Evolutionary conservation across 345 rosid species (phyloP).

Genomic region (Draba incana): DNA sequence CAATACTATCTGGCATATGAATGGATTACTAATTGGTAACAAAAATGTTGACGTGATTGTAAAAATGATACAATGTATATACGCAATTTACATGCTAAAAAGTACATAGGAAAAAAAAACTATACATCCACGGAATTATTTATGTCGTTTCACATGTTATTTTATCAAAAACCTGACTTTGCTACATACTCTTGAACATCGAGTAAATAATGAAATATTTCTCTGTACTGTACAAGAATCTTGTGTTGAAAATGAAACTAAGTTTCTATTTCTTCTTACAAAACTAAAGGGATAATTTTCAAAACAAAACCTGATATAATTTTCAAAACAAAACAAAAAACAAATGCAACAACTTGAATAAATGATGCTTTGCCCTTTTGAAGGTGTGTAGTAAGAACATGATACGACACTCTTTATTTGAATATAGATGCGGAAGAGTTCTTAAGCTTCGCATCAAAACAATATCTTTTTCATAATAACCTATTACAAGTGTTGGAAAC

Average conservation of each 20-base stretch:
- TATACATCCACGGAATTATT: background rate
- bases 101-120: background rate
- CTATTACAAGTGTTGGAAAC: no score
- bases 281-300: background rate
- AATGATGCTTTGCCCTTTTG: background rate
- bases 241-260: background rate
- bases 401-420: conserved; percentile 19
- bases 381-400: background rate
- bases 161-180: background rate
- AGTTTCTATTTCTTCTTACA: background rate
- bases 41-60: no score
- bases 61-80: no score
- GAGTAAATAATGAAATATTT: conserved; percentile 5
- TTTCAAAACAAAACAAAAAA: background rate
- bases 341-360: no score
- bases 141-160: conserved; percentile 6
- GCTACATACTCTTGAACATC: background rate
- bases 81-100: background rate
- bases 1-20: no score
- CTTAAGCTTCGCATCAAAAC: conserved; percentile 27
- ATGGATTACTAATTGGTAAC: no score
- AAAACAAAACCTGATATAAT: no score
- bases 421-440: conserved; percentile 16
- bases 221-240: conserved; percentile 3
- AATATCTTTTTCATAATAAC: background rate